phyloP scores from a whole-genome alignment of 257 asterid genomes.

The Nicotiana sylvestris region DNA sequence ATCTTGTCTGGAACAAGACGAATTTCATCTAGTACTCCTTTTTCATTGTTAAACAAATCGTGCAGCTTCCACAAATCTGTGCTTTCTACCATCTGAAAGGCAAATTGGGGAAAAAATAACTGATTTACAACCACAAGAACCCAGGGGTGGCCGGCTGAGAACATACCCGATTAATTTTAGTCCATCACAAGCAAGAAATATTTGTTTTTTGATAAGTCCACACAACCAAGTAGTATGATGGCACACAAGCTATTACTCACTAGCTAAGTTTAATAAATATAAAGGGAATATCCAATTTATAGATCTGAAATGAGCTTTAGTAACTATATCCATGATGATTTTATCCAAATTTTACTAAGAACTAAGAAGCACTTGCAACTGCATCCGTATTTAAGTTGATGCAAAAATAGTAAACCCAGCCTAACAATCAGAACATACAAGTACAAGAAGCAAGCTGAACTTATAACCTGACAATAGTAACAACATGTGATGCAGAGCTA shows the following conservation, averaged over 20 bases:
- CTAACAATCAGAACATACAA: not conserved
- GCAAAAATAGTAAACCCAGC: not conserved
- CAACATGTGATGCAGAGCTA: not conserved
- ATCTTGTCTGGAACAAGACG: conserved; percentile 66
- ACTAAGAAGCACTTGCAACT: not conserved
- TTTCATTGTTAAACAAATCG: conserved; percentile 60
- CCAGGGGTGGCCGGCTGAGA: not conserved
- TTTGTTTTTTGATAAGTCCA: not conserved
- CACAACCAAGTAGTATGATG: not conserved
- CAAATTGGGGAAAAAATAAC: not conserved
- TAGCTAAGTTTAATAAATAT: not conserved
- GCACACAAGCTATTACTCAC: not conserved
- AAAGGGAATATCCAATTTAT: not conserved
- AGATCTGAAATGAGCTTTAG: not conserved
- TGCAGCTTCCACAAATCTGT: conserved; percentile 57
- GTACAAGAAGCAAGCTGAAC: too few relatives aligned
- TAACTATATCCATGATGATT: not conserved
- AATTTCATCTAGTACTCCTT: conserved; percentile 56
- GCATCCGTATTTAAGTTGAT: not conserved
- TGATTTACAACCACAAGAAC: not conserved
- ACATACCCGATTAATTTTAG: not conserved
- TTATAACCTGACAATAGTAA: too few relatives aligned
- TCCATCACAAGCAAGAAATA: not conserved
- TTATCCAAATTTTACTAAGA: not conserved
- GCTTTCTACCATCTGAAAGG: conserved; percentile 79